A percentile compares a stretch with the other conserved stretches of the same genome.
Conservation (phyloP, 75 land plant species). For the Cupressus sempervirens region DNA sequence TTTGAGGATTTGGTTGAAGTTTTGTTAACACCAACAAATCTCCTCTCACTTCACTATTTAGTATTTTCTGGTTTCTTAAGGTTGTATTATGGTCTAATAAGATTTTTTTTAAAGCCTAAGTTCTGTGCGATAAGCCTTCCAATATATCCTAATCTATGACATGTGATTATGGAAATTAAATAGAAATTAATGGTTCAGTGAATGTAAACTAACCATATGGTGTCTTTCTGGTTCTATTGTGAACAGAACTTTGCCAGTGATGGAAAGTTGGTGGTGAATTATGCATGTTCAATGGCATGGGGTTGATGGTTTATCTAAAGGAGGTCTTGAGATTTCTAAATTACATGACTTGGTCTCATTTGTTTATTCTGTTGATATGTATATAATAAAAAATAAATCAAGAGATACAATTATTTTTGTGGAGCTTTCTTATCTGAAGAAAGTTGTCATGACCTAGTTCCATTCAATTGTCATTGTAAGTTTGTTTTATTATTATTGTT, state of each 20-base stretch:
- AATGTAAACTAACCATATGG: background rate
- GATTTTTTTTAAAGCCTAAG: background rate
- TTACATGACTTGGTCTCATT: background rate
- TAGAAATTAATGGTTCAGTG: background rate
- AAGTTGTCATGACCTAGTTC: background rate
- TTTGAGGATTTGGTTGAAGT: background rate
- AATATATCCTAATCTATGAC: too few species aligned
- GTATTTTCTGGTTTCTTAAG: too few species aligned
- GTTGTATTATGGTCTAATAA: too few species aligned
- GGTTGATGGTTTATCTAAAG: constrained; percentile 33
- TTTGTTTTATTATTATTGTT: background rate
- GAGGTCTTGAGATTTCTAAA: background rate
- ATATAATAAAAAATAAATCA: background rate
- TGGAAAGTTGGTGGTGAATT: constrained; percentile 86
- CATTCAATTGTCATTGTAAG: background rate
- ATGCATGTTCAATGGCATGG: constrained; percentile 96
- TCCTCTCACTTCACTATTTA: background rate
- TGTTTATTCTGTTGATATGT: background rate
- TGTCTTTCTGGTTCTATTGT: background rate
- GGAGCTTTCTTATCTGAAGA: background rate
- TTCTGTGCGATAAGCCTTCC: background rate
- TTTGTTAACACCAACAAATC: background rate
- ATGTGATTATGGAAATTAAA: background rate
- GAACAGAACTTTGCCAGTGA: constrained; percentile 91
- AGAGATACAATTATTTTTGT: background rate